Percentiles rank a stretch among this genome's conserved stretches.
Conservation (phyloP, 345 rosid genomes). For the Angophora floribunda region DNA sequence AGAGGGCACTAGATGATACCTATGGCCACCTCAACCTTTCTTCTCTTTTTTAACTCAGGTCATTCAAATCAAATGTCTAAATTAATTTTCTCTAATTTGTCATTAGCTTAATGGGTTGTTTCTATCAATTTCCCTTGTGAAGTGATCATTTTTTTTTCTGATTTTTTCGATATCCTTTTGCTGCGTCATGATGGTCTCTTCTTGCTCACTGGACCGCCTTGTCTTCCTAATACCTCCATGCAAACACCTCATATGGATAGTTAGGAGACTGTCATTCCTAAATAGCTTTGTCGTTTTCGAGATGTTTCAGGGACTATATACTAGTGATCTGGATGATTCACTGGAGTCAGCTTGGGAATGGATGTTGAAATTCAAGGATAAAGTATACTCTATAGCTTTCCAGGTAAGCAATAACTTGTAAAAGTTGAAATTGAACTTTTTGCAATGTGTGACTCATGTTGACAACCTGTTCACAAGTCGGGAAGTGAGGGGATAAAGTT, state of each 20-base stretch:
- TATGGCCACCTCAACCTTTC: neutral
- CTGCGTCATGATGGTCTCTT: neutral
- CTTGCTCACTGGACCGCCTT: neutral
- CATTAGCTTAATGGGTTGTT: neutral
- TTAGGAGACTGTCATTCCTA: neutral
- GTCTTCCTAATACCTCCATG: neutral
- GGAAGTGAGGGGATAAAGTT: constrained; percentile 76
- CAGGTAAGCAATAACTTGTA: constrained; percentile 31
- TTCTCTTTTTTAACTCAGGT: neutral
- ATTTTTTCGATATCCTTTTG: neutral
- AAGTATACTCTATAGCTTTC: constrained; percentile 64
- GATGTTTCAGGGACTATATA: constrained; percentile 54
- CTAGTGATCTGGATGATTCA: constrained; percentile 53
- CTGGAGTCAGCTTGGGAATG: constrained; percentile 75
- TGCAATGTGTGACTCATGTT: constrained; percentile 16
- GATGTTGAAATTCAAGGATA: constrained; percentile 82
- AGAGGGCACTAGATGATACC: neutral
- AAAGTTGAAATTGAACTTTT: neutral
- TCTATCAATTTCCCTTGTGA: neutral
- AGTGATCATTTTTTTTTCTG: neutral
- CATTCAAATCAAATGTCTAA: neutral
- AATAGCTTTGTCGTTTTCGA: constrained; percentile 1
- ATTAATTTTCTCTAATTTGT: neutral
- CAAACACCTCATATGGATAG: neutral
- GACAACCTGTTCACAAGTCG: constrained; percentile 30